Conservation (phyloP, 2,329 filamentous ascomycete species). For the Aspergillus tanneri region DNA sequence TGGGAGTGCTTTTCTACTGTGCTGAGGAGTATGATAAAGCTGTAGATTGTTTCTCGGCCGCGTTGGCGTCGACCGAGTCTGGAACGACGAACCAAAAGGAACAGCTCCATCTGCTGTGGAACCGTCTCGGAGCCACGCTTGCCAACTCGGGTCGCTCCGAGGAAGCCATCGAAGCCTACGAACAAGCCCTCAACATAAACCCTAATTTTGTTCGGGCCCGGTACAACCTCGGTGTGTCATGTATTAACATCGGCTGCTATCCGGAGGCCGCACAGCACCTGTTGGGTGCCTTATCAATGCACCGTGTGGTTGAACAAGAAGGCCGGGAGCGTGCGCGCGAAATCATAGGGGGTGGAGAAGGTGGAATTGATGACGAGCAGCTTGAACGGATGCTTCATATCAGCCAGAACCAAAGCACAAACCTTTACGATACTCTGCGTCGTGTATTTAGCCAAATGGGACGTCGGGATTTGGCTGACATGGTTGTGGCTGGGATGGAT, state of each 20-base stretch:
- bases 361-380: slow-evolving; percentile 63
- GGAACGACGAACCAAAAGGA: slow-evolving; percentile 80
- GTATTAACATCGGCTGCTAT: slow-evolving; percentile 96
- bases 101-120: slow-evolving; percentile 94
- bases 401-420: slow-evolving; percentile 89
- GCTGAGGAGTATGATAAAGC: slow-evolving; percentile 98
- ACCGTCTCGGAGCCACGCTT: slow-evolving; percentile 89
- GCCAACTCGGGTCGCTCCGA: slow-evolving; percentile 92
- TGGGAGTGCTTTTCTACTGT: slow-evolving; percentile 96
- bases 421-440: slow-evolving; percentile 89
- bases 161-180: slow-evolving; percentile 95
- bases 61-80: slow-evolving; percentile 79
- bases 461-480: slow-evolving; percentile 79
- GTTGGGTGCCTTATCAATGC: slow-evolving; percentile 88
- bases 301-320: slow-evolving; percentile 85
- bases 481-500: slow-evolving; percentile 86
- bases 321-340: slow-evolving; percentile 80
- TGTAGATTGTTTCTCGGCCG: slow-evolving; percentile 94
- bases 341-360: slow-evolving; percentile 64
- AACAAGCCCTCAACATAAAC: slow-evolving; percentile 82
- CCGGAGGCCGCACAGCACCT: slow-evolving; percentile 91
- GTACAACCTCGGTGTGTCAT: slow-evolving; percentile 94
- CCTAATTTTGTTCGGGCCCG: slow-evolving; percentile 96
- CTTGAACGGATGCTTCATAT: slow-evolving; percentile 79
- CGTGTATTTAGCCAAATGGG: slow-evolving; percentile 98